Conservation (phyloP, 768 basidiomycete genomes). For the Lactarius pseudohatsudake region DNA sequence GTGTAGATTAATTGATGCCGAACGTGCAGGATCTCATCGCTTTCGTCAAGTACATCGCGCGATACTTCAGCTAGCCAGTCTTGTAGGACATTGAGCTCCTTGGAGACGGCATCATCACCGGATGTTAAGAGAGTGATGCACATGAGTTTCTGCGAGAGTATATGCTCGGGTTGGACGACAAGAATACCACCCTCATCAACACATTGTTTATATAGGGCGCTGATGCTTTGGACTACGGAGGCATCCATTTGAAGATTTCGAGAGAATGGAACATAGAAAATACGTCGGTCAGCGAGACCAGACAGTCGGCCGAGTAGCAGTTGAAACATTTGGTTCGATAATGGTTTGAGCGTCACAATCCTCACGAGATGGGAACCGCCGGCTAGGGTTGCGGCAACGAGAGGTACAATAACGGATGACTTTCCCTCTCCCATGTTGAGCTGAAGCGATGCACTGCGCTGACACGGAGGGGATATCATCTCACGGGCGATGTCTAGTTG, state of each 20-base stretch:
- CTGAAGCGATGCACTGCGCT: conserved; percentile 44
- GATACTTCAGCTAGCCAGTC: neutral
- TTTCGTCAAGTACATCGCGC: conserved; percentile 17
- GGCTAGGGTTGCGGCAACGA: conserved; percentile 42
- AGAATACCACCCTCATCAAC: conserved; percentile 42
- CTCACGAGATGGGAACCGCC: conserved; percentile 45
- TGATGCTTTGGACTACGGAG: conserved; percentile 32
- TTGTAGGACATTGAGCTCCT: neutral
- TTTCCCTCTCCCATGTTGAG: conserved; percentile 65
- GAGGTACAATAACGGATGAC: conserved; percentile 51
- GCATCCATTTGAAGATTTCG: conserved; percentile 37
- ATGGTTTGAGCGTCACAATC: conserved; percentile 49
- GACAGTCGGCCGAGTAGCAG: conserved; percentile 44
- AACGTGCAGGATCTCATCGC: conserved; percentile 42
- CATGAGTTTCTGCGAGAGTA: conserved; percentile 53
- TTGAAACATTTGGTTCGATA: conserved; percentile 49
- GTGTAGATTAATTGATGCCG: conserved; percentile 53
- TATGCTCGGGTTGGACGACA: conserved; percentile 52
- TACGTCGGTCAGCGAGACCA: conserved; percentile 45
- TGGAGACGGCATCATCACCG: neutral
- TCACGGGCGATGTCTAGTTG: conserved; percentile 44
- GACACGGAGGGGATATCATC: conserved; percentile 46
- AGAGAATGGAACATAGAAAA: conserved; percentile 53
- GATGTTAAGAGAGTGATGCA: conserved; percentile 33
- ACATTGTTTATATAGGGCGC: conserved; percentile 41